phyloP scores from a whole-genome alignment of 1,139 yeast species.

The Yamadazyma triangularis region DNA sequence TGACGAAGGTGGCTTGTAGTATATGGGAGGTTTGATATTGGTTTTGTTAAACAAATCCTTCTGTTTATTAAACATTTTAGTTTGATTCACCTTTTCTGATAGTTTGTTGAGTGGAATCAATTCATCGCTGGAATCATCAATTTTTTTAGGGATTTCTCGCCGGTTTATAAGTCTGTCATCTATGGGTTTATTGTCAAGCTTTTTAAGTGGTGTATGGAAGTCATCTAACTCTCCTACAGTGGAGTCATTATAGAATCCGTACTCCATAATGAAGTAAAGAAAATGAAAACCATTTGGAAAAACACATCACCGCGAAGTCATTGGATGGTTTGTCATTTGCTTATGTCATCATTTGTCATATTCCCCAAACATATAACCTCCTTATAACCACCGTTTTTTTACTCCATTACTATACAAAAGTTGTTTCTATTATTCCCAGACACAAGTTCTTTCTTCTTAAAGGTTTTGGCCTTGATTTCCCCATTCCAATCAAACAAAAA shows the following conservation, averaged over 20 bases:
- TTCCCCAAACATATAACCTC: no score
- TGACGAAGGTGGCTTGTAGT: constrained; percentile 33
- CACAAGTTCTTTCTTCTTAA: constrained; percentile 42
- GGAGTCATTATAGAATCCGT: constrained; percentile 2
- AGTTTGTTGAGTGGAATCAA: constrained; percentile 15
- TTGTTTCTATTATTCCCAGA: constrained; percentile 59
- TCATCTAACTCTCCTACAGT: constrained; percentile 3
- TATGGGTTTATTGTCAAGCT: constrained; percentile 10
- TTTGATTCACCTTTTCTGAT: constrained; percentile 16
- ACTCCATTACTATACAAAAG: constrained; percentile 42
- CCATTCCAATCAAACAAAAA: constrained; percentile 60
- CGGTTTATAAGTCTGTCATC: constrained; percentile 2
- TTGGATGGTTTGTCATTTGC: no score
- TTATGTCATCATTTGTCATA: no score
- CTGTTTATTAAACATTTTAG: constrained; percentile 13
- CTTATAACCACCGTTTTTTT: no score
- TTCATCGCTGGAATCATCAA: constrained; percentile 7
- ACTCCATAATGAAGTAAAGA: background rate
- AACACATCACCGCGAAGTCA: background rate
- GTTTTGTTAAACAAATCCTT: constrained; percentile 9
- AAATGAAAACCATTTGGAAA: background rate
- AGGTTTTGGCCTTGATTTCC: constrained; percentile 4
- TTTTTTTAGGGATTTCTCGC: constrained; percentile 1
- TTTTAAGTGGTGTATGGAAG: constrained; percentile 13
- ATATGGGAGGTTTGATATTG: constrained; percentile 20